Base-by-base conservation (phyloP, 2,329 filamentous ascomycete genomes). In the Clonostachys byssicola region DNA sequence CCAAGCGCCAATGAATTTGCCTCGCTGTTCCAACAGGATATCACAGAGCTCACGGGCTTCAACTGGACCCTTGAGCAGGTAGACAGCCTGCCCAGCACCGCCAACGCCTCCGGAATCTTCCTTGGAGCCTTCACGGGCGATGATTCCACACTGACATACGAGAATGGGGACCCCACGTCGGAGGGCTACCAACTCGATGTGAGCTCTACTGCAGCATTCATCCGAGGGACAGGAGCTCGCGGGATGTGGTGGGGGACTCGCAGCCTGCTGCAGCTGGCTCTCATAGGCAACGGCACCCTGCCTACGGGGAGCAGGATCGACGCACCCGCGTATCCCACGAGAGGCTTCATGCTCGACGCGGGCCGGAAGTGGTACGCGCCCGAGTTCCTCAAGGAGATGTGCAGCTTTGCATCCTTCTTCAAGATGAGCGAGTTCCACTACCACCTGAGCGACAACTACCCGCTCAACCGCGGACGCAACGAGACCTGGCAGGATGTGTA, bases 401-500 rank as follows among this genome's bases (percentile, higher is more conserved):
- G 70, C 58, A 69, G 66, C 23, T 72, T 71, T 46, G 66, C 68
- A 1, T 72, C 66, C 2, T 74, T 74, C 55, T 75, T 74, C 61
- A 75, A 75, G 56, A 64, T 74, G 53, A 71, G 52, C 43, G 71
- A 74, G 51, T 74, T 76, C 44, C 73, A 75, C 47, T 73, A 74
- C 51, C 73, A 75, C 51, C 66, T 68, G 7, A 73, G 69, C 54
- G 73, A 76, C 57, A 75, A 75, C 50, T 73, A 72, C 49, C 71
- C 71, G 0, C 52, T 75, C 40, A 74, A 72, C 48, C 65, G 71
- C 8, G 71, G 72, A 2, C 65, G 57, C 43, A 75, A 75, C 44
- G 65, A 68, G 40, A 71, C 71, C 0, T 74, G 70, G 70, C 53
- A 62, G 23, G 51, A 72, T 5, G 68, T 76, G 8, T 75, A 73